These are phyloP conservation scores for Chenopodium album DNA, from an alignment of 148 eudicot genomes.

Conservation along the genomic window DNA sequence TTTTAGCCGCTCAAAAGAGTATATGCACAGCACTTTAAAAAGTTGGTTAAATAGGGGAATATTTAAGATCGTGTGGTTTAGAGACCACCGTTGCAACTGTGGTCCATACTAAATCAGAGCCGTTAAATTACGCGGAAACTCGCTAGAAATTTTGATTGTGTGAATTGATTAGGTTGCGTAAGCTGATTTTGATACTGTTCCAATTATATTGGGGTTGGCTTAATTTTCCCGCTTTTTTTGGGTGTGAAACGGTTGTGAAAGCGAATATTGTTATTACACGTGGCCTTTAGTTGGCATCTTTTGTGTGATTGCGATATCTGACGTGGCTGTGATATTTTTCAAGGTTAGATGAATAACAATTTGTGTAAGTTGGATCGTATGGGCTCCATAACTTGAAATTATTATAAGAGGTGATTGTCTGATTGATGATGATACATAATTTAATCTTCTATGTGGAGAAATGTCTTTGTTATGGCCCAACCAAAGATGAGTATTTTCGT, in stretches of 20 bases:
- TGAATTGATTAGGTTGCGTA: neutral
- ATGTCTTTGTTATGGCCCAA: no score
- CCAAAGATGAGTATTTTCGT: no score
- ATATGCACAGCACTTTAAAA: neutral
- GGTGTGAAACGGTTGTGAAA: neutral
- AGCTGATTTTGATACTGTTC: neutral
- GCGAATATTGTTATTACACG: constrained; percentile 7
- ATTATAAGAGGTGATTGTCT: no score
- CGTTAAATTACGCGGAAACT: constrained; percentile 6
- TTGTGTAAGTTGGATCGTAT: no score
- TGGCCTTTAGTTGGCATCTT: neutral
- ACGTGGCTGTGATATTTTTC: neutral
- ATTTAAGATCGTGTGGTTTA: neutral
- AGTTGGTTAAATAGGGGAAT: neutral
- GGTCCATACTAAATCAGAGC: neutral
- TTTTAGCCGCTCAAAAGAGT: no score
- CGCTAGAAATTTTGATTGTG: neutral
- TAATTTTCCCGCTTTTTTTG: neutral
- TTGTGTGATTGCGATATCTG: neutral
- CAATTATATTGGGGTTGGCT: neutral
- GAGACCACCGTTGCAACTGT: neutral
- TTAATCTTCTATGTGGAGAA: no score
- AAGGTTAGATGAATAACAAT: no score
- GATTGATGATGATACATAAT: no score
- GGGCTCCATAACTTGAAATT: no score